Evolutionary conservation across 768 basidiomycete species (phyloP).

Genomic region (Mycena vulgaris): DNA sequence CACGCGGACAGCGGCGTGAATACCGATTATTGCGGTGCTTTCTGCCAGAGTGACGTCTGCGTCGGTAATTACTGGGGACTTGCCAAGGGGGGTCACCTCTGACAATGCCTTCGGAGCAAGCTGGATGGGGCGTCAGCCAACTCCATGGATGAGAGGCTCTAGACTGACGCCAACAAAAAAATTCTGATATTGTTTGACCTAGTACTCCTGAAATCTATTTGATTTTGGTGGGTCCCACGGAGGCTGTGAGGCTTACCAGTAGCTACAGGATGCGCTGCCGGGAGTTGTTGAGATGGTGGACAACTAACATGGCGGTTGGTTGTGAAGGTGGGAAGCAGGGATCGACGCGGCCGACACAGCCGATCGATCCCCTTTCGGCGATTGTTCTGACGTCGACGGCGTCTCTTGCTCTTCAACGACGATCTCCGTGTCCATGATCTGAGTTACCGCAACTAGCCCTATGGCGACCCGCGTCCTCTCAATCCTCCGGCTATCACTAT

Average conservation of each 20-base stretch:
- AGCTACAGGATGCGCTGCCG: conserved; percentile 68
- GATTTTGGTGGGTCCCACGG: background rate
- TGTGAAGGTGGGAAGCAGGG: background rate
- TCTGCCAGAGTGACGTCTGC: conserved; percentile 57
- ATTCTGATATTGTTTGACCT: conserved; percentile 59
- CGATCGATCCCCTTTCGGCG: conserved; percentile 6
- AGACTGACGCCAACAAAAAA: conserved; percentile 23
- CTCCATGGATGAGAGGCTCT: background rate
- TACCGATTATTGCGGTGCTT: conserved; percentile 61
- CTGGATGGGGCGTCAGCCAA: conserved; percentile 3
- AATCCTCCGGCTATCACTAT: conserved; percentile 28
- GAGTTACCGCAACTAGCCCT: conserved; percentile 7
- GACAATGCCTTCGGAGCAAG: conserved; percentile 21
- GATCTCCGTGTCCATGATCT: conserved; percentile 31
- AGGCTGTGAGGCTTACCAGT: conserved; percentile 42
- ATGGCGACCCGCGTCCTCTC: conserved; percentile 30
- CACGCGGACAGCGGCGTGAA: no score
- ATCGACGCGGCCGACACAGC: background rate
- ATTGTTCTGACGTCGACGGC: conserved; percentile 13
- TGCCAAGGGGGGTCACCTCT: conserved; percentile 60
- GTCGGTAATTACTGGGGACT: conserved; percentile 63
- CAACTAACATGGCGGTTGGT: conserved; percentile 32
- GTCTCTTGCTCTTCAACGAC: conserved; percentile 18
- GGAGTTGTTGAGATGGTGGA: conserved; percentile 65
- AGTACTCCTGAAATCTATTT: conserved; percentile 60